phyloP scores from a whole-genome alignment of 2,329 filamentous ascomycete genomes.

The Huntiella decipiens region DNA sequence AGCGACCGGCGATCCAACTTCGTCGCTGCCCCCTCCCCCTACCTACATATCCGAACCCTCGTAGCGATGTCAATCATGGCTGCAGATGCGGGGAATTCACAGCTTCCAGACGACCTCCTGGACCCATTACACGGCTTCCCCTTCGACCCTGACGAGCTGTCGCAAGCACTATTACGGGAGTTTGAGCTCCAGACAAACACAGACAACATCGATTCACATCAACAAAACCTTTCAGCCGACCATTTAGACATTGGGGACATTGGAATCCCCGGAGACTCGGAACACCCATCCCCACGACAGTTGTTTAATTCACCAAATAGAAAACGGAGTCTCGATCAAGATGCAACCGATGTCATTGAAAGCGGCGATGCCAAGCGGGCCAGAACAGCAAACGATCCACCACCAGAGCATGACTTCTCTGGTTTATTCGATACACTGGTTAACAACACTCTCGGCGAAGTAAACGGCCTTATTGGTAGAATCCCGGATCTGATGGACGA shows the following conservation, averaged over 20 bases:
- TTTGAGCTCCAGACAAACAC: conserved; percentile 7
- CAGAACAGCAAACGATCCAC: conserved; percentile 5
- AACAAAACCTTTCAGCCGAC: neutral
- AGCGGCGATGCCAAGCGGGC: conserved; percentile 10
- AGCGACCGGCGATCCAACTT: neutral
- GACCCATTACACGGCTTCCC: conserved; percentile 5
- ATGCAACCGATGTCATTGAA: neutral
- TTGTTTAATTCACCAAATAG: conserved; percentile 2
- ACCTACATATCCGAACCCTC: neutral
- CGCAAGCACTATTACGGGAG: conserved; percentile 11
- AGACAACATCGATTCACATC: neutral
- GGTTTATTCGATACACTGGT: conserved; percentile 16
- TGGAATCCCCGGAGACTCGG: neutral
- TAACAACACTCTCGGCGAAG: conserved; percentile 23
- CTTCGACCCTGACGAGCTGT: conserved; percentile 10
- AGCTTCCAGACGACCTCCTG: conserved; percentile 3
- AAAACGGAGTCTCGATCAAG: conserved; percentile 7
- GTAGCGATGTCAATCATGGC: conserved; percentile 7
- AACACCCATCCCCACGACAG: neutral
- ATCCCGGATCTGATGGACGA: conserved; percentile 14
- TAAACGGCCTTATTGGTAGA: conserved; percentile 20
- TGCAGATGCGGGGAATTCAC: conserved; percentile 7
- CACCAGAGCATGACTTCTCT: conserved; percentile 1
- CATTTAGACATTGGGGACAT: too few relatives aligned
- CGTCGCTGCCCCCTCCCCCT: neutral